Percentiles rank a stretch among this genome's conserved stretches.
Evolutionary conservation across 164 flowering plant genomes (phyloP).

Genomic region (Vitis riparia): DNA sequence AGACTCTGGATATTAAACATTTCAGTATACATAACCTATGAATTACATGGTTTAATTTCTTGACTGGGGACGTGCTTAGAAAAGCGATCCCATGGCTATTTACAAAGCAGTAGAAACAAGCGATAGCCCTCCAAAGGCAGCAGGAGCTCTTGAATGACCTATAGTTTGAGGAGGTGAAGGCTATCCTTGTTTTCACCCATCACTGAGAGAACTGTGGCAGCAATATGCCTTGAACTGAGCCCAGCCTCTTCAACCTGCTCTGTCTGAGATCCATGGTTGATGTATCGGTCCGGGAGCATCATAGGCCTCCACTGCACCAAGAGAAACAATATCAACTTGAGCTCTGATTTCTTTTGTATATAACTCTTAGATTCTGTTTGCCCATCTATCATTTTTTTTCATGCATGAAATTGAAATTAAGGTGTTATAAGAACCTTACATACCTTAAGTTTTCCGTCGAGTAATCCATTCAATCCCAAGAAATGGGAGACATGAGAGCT

Average conservation of each 20-base stretch:
- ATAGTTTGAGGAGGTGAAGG: conserved; percentile 7
- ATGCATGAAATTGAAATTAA: background rate
- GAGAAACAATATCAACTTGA: background rate
- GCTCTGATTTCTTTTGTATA: too few relatives aligned
- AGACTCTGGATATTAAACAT: too few relatives aligned
- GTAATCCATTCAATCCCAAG: conserved; percentile 41
- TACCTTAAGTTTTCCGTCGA: conserved; percentile 42
- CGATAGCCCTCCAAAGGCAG: too few relatives aligned
- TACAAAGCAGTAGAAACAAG: too few relatives aligned
- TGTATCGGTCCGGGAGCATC: conserved; percentile 52
- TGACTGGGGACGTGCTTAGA: too few relatives aligned
- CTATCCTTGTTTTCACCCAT: conserved; percentile 22
- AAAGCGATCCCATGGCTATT: too few relatives aligned
- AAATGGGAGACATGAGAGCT: conserved; percentile 51
- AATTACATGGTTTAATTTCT: too few relatives aligned
- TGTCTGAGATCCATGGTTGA: conserved; percentile 51
- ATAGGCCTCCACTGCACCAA: conserved; percentile 52
- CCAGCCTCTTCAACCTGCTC: conserved; percentile 56
- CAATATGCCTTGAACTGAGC: conserved; percentile 41
- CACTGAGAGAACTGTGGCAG: conserved; percentile 37
- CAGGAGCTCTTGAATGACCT: too few relatives aligned
- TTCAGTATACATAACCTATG: too few relatives aligned
- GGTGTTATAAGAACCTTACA: too few relatives aligned
- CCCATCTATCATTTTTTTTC: too few relatives aligned
- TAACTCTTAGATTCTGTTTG: too few relatives aligned